These are phyloP conservation scores for Hansfordia pulvinata DNA, from an alignment of 2,329 filamentous ascomycete species.

Conservation along the genomic window DNA sequence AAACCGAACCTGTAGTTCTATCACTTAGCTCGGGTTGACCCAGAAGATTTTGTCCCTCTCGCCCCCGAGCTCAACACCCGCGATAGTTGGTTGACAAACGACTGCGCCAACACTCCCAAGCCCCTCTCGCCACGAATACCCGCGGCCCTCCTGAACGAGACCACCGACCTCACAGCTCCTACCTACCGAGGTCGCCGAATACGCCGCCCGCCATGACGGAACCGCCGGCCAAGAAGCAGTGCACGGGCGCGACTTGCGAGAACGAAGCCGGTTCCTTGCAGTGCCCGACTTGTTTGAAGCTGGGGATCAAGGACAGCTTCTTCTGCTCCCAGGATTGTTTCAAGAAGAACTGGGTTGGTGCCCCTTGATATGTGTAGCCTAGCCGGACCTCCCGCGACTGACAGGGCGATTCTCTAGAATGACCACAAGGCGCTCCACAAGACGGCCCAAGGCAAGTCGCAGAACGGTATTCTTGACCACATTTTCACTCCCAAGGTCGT, in stretches of 20 bases:
- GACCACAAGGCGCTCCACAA: conserved; percentile 80
- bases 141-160: too few species aligned
- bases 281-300: conserved; percentile 89
- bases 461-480: conserved; percentile 60
- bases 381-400: conserved; percentile 2
- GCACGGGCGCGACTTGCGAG: conserved; percentile 68
- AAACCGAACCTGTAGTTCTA: too few species aligned
- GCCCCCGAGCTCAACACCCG: too few species aligned
- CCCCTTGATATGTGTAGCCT: conserved; percentile 2
- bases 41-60: too few species aligned
- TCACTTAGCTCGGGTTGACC: too few species aligned
- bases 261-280: conserved; percentile 80
- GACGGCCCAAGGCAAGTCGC: conserved; percentile 30
- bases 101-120: too few species aligned
- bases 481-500: conserved; percentile 67
- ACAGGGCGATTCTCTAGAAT: conserved; percentile 32
- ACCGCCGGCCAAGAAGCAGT: conserved; percentile 50
- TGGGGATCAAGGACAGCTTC: conserved; percentile 76
- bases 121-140: too few species aligned
- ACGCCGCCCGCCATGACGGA: conserved; percentile 28
- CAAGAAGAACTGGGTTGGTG: conserved; percentile 89
- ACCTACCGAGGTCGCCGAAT: background rate
- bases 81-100: too few species aligned
- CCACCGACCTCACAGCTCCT: too few species aligned
- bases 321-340: conserved; percentile 99